Base-by-base conservation (phyloP, 495 filamentous ascomycete species). In the Neurospora cerealis region DNA sequence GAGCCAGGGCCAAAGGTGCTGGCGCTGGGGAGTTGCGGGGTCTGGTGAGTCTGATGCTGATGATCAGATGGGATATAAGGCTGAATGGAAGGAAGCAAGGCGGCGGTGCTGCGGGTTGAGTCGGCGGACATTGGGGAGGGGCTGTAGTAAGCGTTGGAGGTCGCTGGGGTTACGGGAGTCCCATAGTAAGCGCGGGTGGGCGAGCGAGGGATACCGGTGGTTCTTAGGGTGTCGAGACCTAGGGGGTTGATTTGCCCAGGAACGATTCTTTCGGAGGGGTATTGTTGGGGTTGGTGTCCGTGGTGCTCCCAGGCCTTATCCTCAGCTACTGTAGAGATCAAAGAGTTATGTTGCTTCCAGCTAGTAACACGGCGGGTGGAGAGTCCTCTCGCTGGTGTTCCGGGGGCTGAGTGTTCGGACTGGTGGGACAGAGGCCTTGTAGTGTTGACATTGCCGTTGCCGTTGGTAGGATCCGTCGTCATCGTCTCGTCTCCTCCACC, bases 41-140 rank as follows among this genome's bases (percentile, higher is more conserved):
- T 74, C 66, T 15, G 75, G 44, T 40, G 75, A 70, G 69, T 76
- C 19, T 74, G 72, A 66, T 32, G 48, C 41, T 42, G 19, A 48
- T 85, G 81, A 39, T 84, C 84, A n/a, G 82, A 77, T 2, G 83
- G 84, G 17, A 81, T 78, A 70, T 85, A 85, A 5, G 79, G 79
- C 4, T 76, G 77, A 66, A 83, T 73, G 3, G 79, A 76, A 1
- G 81, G 76, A 10, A 85, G 79, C 8, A 85, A 78, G 11, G 80
- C 75, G 4, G 81, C 80, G 21, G 81, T 82, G 74, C 78, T 81
- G 69, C 66, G 79, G 74, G 71, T 77, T 48, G 74, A 81, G 71
- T 69, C 79, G 78, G 79, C 82, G 54, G 75, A 80, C 72, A 71
- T 79, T 71, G 79, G 80, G 21, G 71, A 79, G 73, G 79, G 83